phyloP scores from a whole-genome alignment of 2,329 filamentous ascomycete genomes.

The Westerdykella sp. region DNA sequence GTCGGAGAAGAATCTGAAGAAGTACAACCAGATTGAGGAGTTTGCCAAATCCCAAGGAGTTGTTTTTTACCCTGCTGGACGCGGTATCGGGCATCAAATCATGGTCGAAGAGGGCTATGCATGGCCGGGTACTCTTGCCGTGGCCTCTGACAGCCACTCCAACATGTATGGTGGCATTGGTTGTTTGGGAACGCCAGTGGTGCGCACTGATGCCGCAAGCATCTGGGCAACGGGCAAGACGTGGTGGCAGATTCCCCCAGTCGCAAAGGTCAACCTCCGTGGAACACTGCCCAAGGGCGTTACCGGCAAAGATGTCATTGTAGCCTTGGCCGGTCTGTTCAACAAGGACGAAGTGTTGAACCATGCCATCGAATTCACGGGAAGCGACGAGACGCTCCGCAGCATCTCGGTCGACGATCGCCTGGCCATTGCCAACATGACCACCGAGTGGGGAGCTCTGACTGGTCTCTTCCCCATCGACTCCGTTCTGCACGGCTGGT shows the following conservation, averaged over 20 bases:
- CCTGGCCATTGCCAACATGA: slow-evolving; percentile 74
- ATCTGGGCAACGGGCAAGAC: slow-evolving; percentile 79
- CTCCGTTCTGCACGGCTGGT: slow-evolving; percentile 62
- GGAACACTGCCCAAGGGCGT: slow-evolving; percentile 72
- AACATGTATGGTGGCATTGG: slow-evolving; percentile 82
- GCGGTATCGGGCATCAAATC: slow-evolving; percentile 85
- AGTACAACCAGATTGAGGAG: slow-evolving; percentile 73
- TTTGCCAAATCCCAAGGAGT: slow-evolving; percentile 76
- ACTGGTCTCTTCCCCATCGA: slow-evolving; percentile 78
- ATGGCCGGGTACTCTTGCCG: slow-evolving; percentile 79
- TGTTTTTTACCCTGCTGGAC: slow-evolving; percentile 68
- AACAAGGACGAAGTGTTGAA: slow-evolving; percentile 85
- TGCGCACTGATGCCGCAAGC: slow-evolving; percentile 78
- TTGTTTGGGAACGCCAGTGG: slow-evolving; percentile 71
- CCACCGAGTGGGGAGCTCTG: slow-evolving; percentile 72
- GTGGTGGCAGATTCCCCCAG: slow-evolving; percentile 84
- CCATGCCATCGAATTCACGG: slow-evolving; percentile 82
- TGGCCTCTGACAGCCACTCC: slow-evolving; percentile 71
- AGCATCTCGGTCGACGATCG: slow-evolving; percentile 68
- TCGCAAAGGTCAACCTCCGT: slow-evolving; percentile 72
- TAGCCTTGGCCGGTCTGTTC: slow-evolving; percentile 81
- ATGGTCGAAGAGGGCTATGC: slow-evolving; percentile 80
- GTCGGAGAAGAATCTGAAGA: slow-evolving; percentile 68
- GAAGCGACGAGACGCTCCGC: slow-evolving; percentile 67
- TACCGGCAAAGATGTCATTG: slow-evolving; percentile 89